phyloP scores from a whole-genome alignment of 192 early-diverging fungal species.

The Dissophora globulifera region DNA sequence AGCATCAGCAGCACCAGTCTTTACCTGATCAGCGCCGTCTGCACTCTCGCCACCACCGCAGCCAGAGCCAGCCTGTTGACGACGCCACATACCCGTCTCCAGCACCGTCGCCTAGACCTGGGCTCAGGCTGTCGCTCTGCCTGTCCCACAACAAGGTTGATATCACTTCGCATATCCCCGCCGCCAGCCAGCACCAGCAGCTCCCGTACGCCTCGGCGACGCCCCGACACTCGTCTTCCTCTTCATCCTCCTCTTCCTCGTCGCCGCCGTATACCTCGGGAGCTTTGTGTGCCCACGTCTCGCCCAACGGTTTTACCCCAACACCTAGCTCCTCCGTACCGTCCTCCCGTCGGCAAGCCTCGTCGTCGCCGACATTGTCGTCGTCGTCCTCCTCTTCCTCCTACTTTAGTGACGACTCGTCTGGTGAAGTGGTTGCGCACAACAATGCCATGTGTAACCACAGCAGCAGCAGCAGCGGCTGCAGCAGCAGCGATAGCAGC shows the following conservation, averaged over 20 bases:
- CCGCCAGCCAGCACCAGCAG: background rate
- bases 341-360: too few species aligned
- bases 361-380: too few species aligned
- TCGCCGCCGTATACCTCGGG: background rate
- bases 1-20: background rate
- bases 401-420: background rate
- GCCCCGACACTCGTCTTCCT: slow-evolving; percentile 14
- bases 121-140: slow-evolving; percentile 43
- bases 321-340: too few species aligned
- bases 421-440: background rate
- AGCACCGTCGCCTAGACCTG: slow-evolving; percentile 42
- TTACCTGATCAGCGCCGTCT: background rate
- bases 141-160: slow-evolving; percentile 33
- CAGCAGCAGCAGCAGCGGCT: background rate
- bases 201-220: slow-evolving; percentile 14
- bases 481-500: background rate
- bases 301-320: background rate
- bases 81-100: slow-evolving; percentile 37
- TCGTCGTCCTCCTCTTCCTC: background rate
- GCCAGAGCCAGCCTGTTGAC: slow-evolving; percentile 9
- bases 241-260: background rate
- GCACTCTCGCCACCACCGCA: background rate
- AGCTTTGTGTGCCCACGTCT: background rate
- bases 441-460: background rate
- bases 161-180: slow-evolving; percentile 22